A percentile compares a stretch with the other conserved stretches of the same genome.
phyloP scores from a whole-genome alignment of 495 filamentous ascomycete species.

The Talaromyces wortmannii region DNA sequence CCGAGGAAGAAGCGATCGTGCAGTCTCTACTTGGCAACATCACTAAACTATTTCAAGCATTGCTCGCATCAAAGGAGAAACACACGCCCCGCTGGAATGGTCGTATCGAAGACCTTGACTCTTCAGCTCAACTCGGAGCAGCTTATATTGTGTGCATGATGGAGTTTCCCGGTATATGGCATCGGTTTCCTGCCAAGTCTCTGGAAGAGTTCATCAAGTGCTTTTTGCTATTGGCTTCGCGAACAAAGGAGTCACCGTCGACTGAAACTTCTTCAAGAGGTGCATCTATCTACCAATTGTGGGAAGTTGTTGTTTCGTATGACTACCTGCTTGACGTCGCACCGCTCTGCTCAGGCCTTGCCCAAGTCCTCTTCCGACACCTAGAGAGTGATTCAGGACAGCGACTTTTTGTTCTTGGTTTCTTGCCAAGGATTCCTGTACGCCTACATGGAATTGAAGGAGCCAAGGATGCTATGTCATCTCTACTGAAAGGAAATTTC shows the following conservation, averaged over 20 bases:
- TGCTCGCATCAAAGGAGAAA: not conserved
- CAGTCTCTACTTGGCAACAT: not conserved
- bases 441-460: not conserved
- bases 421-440: not conserved
- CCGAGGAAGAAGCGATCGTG: conserved; percentile 13
- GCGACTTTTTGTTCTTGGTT: not conserved
- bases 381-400: conserved; percentile 16
- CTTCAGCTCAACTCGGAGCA: conserved; percentile 20
- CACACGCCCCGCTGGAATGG: conserved; percentile 21
- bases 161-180: conserved; percentile 25
- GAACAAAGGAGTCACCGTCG: conserved; percentile 14
- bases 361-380: conserved; percentile 19
- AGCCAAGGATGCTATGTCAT: not conserved
- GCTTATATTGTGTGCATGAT: conserved; percentile 30
- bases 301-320: conserved; percentile 35
- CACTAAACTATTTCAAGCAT: not conserved
- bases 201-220: conserved; percentile 25
- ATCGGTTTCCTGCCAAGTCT: conserved; percentile 15
- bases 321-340: conserved; percentile 36
- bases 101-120: conserved; percentile 25
- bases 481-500: not conserved
- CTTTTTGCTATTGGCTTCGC: conserved; percentile 28
- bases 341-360: conserved; percentile 10
- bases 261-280: conserved; percentile 18
- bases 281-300: conserved; percentile 31